phyloP scores from a whole-genome alignment of 163 green algal species.

The Scenedesmus sp. region DNA sequence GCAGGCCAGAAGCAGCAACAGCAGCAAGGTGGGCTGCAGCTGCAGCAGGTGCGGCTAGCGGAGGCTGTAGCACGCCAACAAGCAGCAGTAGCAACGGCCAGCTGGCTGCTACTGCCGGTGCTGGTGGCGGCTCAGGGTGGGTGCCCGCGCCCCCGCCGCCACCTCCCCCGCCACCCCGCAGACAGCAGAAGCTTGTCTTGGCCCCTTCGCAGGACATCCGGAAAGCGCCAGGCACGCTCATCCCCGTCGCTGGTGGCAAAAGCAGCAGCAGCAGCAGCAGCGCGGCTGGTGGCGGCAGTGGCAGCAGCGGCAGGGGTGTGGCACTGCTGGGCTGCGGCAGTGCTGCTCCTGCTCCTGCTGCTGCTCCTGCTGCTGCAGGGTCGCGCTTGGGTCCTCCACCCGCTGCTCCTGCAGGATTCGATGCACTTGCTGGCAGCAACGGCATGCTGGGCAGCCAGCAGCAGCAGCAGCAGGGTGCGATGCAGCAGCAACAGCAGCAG shows the following conservation, averaged over 20 bases:
- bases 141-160: constrained; percentile 5
- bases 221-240: constrained; percentile 34
- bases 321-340: neutral
- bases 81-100: constrained; percentile 7
- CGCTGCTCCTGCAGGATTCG: neutral
- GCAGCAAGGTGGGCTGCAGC: neutral
- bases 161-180: neutral
- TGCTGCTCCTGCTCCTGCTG: constrained; percentile 12
- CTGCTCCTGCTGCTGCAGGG: neutral
- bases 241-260: neutral
- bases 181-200: constrained; percentile 11
- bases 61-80: neutral
- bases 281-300: neutral
- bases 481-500: constrained; percentile 41
- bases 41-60: neutral
- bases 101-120: neutral
- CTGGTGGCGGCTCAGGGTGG: neutral
- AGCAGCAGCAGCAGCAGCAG: neutral
- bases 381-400: neutral
- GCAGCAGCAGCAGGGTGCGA: constrained; percentile 11
- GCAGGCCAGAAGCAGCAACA: neutral
- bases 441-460: constrained; percentile 14
- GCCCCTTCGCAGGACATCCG: constrained; percentile 47
- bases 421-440: neutral
- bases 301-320: constrained; percentile 23